Percentiles rank a stretch among this genome's conserved stretches.
phyloP scores from a whole-genome alignment of 2,329 filamentous ascomycete genomes.

The Cyclaneusma minus region DNA sequence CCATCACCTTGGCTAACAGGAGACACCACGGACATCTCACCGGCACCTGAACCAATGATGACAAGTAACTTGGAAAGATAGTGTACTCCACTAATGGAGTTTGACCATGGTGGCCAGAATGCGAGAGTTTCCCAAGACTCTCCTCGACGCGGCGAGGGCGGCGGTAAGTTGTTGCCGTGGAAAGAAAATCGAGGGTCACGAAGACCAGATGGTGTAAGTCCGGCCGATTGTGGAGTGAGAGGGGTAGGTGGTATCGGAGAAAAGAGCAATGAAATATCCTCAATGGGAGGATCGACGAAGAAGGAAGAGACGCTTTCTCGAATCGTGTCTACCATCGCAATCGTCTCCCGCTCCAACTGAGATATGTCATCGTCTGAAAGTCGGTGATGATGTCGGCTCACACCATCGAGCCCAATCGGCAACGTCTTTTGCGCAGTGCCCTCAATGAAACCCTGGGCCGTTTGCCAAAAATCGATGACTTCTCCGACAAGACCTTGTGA shows the following conservation, averaged over 20 bases:
- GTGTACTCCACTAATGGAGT: conserved; percentile 81
- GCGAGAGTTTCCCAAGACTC: conserved; percentile 87
- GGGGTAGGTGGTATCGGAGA: conserved; percentile 64
- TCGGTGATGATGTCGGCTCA: conserved; percentile 67
- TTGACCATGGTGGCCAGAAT: conserved; percentile 90
- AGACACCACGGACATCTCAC: conserved; percentile 65
- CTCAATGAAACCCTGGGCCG: conserved; percentile 75
- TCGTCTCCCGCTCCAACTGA: conserved; percentile 60
- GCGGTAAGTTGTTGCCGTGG: conserved; percentile 61
- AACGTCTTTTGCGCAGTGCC: conserved; percentile 69
- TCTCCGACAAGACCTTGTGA: conserved; percentile 73
- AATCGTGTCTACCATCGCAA: conserved; percentile 73
- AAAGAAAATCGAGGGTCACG: conserved; percentile 67
- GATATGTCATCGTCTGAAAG: conserved; percentile 54
- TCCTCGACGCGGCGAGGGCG: conserved; percentile 60
- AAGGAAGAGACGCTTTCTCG: conserved; percentile 67
- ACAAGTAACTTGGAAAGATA: conserved; percentile 73
- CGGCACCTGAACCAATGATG: conserved; percentile 72
- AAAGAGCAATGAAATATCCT: conserved; percentile 78
- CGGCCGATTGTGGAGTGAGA: conserved; percentile 44
- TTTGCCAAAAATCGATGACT: conserved; percentile 87
- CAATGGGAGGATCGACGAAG: conserved; percentile 75
- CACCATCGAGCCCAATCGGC: conserved; percentile 66
- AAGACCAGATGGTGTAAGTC: conserved; percentile 35
- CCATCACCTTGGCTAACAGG: conserved; percentile 42